These are phyloP conservation scores for Leavenworthia alabamica DNA, from an alignment of 345 rosid species.

Conservation along the genomic window DNA sequence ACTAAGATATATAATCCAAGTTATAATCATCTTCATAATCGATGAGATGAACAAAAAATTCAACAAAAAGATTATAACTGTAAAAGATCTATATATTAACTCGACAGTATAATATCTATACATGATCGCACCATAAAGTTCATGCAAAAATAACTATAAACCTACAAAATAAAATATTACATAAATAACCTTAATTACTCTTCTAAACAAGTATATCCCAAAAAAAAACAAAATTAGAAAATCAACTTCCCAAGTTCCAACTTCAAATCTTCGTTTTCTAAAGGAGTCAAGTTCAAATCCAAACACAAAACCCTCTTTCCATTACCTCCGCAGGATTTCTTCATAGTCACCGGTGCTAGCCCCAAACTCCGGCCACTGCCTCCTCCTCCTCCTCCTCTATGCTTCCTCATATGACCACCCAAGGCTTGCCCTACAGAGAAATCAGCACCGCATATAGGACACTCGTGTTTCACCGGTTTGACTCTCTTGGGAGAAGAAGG, in stretches of 20 bases:
- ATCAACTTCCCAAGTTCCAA: constrained; percentile 45
- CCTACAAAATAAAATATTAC: neutral
- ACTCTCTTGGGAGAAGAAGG: constrained; percentile 41
- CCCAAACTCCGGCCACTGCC: constrained; percentile 28
- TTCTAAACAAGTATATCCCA: constrained; percentile 21
- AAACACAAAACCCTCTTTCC: constrained; percentile 45
- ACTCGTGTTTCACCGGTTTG: constrained; percentile 66
- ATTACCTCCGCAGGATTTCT: constrained; percentile 40
- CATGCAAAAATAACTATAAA: constrained; percentile 12
- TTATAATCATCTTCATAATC: neutral
- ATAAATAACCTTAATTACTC: constrained; percentile 1
- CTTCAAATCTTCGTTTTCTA: constrained; percentile 51
- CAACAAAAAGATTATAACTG: neutral
- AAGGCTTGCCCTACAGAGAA: constrained; percentile 82
- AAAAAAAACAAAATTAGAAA: constrained; percentile 8
- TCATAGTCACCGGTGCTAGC: constrained; percentile 45
- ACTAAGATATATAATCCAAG: too few species aligned
- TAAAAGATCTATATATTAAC: neutral
- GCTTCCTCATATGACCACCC: constrained; percentile 97
- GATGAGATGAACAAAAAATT: neutral
- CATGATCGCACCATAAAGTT: constrained; percentile 7
- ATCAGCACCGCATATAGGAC: constrained; percentile 80
- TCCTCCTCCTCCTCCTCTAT: constrained; percentile 29
- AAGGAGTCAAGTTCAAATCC: constrained; percentile 66
- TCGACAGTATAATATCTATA: constrained; percentile 6